These are phyloP conservation scores for Coniochaeta prunicola DNA, from an alignment of 2,329 filamentous ascomycete species.

Conservation along the genomic window DNA sequence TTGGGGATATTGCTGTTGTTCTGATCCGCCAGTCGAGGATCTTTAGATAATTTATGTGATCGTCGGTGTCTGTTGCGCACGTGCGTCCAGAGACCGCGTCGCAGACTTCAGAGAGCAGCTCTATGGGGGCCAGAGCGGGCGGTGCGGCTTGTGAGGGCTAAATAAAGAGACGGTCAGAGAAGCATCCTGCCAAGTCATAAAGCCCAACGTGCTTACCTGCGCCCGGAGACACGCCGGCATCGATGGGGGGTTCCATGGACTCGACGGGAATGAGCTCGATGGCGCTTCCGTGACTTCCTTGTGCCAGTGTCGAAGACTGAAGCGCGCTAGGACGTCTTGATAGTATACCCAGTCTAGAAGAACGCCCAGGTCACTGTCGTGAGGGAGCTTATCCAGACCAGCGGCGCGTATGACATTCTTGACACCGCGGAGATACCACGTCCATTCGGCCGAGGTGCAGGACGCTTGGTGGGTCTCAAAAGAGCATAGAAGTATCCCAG, in stretches of 20 bases:
- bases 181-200: neutral
- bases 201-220: neutral
- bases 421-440: constrained; percentile 7
- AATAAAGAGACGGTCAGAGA: neutral
- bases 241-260: neutral
- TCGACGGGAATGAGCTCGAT: neutral
- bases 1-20: constrained; percentile 5
- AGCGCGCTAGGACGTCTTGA: constrained; percentile 19
- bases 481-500: constrained; percentile 18
- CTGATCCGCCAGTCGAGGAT: constrained; percentile 20
- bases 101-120: constrained; percentile 14
- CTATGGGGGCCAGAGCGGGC: constrained; percentile 8
- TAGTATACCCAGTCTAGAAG: constrained; percentile 22
- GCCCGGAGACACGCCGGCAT: neutral
- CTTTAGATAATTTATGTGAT: constrained; percentile 14
- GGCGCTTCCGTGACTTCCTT: constrained; percentile 2
- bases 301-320: constrained; percentile 17
- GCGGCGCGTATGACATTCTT: constrained; percentile 12
- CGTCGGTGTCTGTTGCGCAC: constrained; percentile 3
- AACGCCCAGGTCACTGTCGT: constrained; percentile 8
- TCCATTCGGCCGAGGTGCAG: constrained; percentile 10
- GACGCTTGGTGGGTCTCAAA: constrained; percentile 14
- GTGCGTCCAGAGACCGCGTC: constrained; percentile 7
- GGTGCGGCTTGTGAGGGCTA: constrained; percentile 6
- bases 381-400: constrained; percentile 3